Evolutionary conservation across 495 filamentous ascomycete genomes (phyloP), one percentile per base, ranked within the genome.

Genomic region (Pyronema omphalodes): DNA sequence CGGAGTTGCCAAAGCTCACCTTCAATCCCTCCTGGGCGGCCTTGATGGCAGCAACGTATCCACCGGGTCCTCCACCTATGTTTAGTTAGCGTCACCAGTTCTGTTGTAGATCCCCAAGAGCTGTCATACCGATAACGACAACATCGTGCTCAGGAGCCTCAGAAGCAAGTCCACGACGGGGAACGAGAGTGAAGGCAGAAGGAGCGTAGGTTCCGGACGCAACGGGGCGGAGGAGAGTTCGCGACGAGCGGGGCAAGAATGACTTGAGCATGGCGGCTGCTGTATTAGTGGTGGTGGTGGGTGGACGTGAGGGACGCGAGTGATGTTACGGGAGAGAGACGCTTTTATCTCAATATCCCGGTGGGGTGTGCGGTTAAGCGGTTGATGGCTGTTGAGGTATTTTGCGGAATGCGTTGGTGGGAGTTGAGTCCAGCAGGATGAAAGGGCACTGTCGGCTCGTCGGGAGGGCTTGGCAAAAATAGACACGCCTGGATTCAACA

Each of bases 31-130:
- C 87, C 69, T 98, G 91, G 49, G 88, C 91, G 62, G 93, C 91
- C 74, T 95, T 96, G 77, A 98, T 98, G 58, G 91, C 91, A 57
- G 91, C 88, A 64, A 96, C 93, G 76, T 98, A 98, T 68, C 91
- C 91, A 62, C 88, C 91, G 60, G 95, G 93, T 74, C 91, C 91
- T 68, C 91, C 91, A 66, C 91, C 91, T 64, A 94, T 88, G 49
- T 50, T 35, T 34, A 40, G 17, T 51, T 18, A 54, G 33, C 43
- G 44, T 39, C 29, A 9, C 37, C 39, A 37, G 6, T 53, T 45
- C 47, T 29, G 18, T 9, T 17, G 52, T 48, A n/a, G 50, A 14
- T 15, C 17, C 33, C 6, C 9, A 35, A 44, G 3, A 29, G 40
- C 3, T 17, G 34, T 40, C 54, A 54, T 66, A 66, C 63, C 63